Base-by-base conservation (phyloP, 2,329 filamentous ascomycete genomes). In the Hirsutella thompsonii region DNA sequence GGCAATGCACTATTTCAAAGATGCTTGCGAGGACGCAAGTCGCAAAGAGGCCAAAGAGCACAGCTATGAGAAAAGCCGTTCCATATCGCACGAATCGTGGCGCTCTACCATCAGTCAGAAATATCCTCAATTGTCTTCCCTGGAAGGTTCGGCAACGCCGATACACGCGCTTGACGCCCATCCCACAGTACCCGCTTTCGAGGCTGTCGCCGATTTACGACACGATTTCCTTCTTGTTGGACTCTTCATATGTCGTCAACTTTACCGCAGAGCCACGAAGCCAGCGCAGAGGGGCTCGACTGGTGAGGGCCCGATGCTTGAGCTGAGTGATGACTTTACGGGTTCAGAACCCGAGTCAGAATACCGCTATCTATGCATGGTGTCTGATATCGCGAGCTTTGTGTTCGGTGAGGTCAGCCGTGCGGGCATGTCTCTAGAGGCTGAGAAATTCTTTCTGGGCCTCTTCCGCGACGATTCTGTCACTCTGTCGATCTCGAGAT, bases 211-310 rank as follows among this genome's bases (percentile, higher is more conserved):
- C 3, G 54, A 62, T 38, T 40, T 59, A 9, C 52, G 53, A 29
- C 51, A 49, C 10, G 60, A 65, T 38, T 68, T 66, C 37, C 47
- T 68, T n/a, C 53, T 63, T 5, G 52, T 64, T 23, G 53, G 58
- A 16, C 47, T 69, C 2, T 59, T 60, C 16, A 45, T 65, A 9
- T 54, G 60, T 10, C 54, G 60, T 13, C 51, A 57, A 18, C 55
- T 72, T 3, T 72, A 70, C 46, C 58, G 59, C 8, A 57, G 59
- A 16, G 59, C 62, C 4, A 66, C 63, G 1, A 57, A 55, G 30
- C 39, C 46, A 6, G 47, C 56, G 20, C 47, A 50, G 1, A 42
- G 46, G 3, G 46, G 53, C 8, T 39, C 47, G 4, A 42, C 44
- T 13, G 46, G 48, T 23, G 44, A 44, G 5, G 47, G 43, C 8